Percentiles rank a stretch among this genome's conserved stretches.
phyloP scores from a whole-genome alignment of 352 stramenopile genomes.

The Stramenopiles sp. region DNA sequence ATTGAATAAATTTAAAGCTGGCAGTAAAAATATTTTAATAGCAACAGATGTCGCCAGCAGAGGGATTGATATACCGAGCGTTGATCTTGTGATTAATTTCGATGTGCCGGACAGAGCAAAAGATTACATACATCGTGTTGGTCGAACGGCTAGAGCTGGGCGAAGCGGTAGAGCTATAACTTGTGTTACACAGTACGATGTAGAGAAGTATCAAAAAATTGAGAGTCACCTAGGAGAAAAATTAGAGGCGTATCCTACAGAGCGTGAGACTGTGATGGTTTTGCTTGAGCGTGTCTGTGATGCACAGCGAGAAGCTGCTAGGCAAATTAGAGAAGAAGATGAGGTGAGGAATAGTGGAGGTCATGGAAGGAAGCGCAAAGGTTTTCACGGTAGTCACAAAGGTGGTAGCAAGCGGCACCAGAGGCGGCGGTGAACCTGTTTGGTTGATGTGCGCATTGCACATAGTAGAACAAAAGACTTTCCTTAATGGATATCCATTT shows the following conservation, averaged over 20 bases:
- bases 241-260: slow-evolving; percentile 40
- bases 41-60: slow-evolving; percentile 73
- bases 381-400: too few relatives aligned
- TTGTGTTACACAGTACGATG: too few relatives aligned
- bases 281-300: slow-evolving; percentile 90
- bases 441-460: too few relatives aligned
- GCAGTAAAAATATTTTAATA: slow-evolving; percentile 38
- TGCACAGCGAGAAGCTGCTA: slow-evolving; percentile 77
- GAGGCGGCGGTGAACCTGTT: too few relatives aligned
- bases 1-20: slow-evolving; percentile 92
- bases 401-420: too few relatives aligned
- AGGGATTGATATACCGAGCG: slow-evolving; percentile 72
- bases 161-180: too few relatives aligned
- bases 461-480: too few relatives aligned
- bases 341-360: slow-evolving; percentile 7
- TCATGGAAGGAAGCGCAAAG: slow-evolving; percentile 11
- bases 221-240: slow-evolving; percentile 66
- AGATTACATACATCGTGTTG: slow-evolving; percentile 77
- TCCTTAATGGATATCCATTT: too few relatives aligned
- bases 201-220: slow-evolving; percentile 93
- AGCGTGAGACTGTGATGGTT: slow-evolving; percentile 85
- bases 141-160: slow-evolving; percentile 61
- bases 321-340: slow-evolving; percentile 57
- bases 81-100: slow-evolving; percentile 80
- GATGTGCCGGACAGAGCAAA: slow-evolving; percentile 67